Base-by-base conservation (phyloP, 2,329 filamentous ascomycete genomes). In the Botryotinia narcissicola region DNA sequence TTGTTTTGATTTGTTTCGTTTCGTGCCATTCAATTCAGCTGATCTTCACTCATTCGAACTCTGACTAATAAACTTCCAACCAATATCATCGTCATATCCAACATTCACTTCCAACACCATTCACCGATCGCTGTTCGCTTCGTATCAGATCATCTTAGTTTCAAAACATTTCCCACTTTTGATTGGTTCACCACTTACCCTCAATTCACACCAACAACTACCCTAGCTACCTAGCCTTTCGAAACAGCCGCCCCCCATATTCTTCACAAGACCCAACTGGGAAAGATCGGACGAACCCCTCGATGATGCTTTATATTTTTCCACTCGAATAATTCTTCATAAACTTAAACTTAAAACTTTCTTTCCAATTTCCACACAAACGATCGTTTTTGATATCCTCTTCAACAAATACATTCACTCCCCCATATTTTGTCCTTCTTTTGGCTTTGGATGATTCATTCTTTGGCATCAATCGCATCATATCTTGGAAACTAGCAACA, bases 51-150 rank as follows among this genome's bases (percentile, higher is more conserved):
- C 70, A 66, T 59, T 59, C 46, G 42, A 14, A 16, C 70, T n/a
- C 35, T 6, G 37, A 20, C 14, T 51, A 12, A 44, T 51, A 12
- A 44, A 29, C 25, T 35, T 54, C 16, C 35, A 42, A 6, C 35
- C 46, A 54, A 69, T 69, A 57, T 69, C 35, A 69, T 69, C 48
- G 4, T 69, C 32, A 29, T 6, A 69, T 57, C 20, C 25, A 57
- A 25, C 29, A 22, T 54, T 68, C 64, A 40, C 51, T 37, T 29
- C 44, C 37, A 64, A 42, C 20, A 4, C n/a, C 44, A 37, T 64
- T 32, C 25, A n/a, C 22, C 2, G 25, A 42, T 42, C 25, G 3
- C 7, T 1, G 10, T 66, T 68, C 64, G 32, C 46, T 68, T 57
- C 29, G 46, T 1, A 29, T 68, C 64, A 68, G 22, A 54, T 68